Evolutionary conservation across 306 rosid genomes (phyloP).

Genomic region (Cicer bijugum): DNA sequence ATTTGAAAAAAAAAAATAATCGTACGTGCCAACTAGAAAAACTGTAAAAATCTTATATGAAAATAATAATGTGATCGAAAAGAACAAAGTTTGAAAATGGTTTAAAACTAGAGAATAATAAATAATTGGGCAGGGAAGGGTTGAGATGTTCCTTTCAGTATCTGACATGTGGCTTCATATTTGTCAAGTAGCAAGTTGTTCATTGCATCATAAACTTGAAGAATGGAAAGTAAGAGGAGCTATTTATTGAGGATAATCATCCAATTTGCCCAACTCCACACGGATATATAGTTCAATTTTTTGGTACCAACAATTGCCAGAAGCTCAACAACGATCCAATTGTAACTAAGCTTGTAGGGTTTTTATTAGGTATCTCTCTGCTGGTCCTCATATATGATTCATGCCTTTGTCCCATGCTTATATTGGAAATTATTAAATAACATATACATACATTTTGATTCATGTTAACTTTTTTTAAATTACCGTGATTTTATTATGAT

Average conservation of each 20-base stretch:
- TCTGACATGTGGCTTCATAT: conserved; percentile 26
- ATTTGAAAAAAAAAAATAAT: not conserved
- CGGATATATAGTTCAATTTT: conserved; percentile 9
- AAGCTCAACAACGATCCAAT: conserved; percentile 34
- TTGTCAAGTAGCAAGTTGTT: conserved; percentile 38
- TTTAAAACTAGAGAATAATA: conserved; percentile 1
- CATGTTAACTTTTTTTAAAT: too few relatives aligned
- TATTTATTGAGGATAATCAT: conserved; percentile 42
- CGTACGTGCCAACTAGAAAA: not conserved
- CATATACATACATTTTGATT: not conserved
- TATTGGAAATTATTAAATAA: not conserved
- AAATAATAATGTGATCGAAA: not conserved
- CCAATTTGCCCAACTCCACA: conserved; percentile 40
- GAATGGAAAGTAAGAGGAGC: not conserved
- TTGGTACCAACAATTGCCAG: conserved; percentile 45
- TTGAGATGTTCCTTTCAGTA: conserved; percentile 47
- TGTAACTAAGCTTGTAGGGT: conserved; percentile 30
- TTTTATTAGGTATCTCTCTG: conserved; percentile 22
- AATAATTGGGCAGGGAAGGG: conserved; percentile 22
- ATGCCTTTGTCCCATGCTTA: conserved; percentile 36
- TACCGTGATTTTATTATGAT: too few relatives aligned
- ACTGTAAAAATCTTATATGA: not conserved
- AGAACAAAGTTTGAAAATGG: not conserved
- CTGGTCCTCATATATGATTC: conserved; percentile 20
- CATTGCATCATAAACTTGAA: conserved; percentile 37